Base-by-base conservation (phyloP, 2,329 filamentous ascomycete species). In the Diaporthe capsici region DNA sequence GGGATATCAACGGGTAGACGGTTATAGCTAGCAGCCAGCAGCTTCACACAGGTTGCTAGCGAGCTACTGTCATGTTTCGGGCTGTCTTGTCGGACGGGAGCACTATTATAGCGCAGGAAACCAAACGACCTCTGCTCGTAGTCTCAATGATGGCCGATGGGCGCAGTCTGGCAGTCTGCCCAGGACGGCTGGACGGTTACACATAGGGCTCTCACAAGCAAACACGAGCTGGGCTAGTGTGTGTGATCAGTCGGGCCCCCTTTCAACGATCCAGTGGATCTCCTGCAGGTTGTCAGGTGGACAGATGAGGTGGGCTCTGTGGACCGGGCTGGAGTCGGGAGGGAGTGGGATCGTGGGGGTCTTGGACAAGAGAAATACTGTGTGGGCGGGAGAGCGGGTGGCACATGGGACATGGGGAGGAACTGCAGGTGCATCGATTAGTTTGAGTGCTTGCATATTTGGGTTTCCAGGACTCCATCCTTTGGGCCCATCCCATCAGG, bases 271-370 rank as follows among this genome's bases (percentile, higher is more conserved):
- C 42, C 70, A 60, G 71, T 73, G 71, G 61, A 55, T 55, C 49
- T 42, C 65, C 49, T 70, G 65, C 65, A 70, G 5, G 65, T 2
- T 57, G 71, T 73, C 71, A 73, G 47, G 58, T 73, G 71, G 71
- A 57, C 71, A 63, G 37, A 37, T 37, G 71, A 44, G 49, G 58
- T 65, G 58, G 58, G 51, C 10, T 70, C n/a, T 55, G 34, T 55
- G 65, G 65, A 70, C 28, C 20, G 10, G 49, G n/a, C 25, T 28
- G 61, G 13, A 55, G 39, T 65, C 42, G 28, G 28, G 42, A 49
- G 61, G 47, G 47, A 73, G 71, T 65, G 71, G 71, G 71, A 61
- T 60, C 58, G 31, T 31, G 71, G 47, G 31, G 42, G 58, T 55
- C 61, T 65, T 47, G 47, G 49, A 25, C 58, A 25, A 53, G 37